A percentile compares a stretch with the other conserved stretches of the same genome.
These are phyloP conservation scores for Fusarium albosuccineum DNA, from an alignment of 2,329 filamentous ascomycete species.

Conservation along the genomic window DNA sequence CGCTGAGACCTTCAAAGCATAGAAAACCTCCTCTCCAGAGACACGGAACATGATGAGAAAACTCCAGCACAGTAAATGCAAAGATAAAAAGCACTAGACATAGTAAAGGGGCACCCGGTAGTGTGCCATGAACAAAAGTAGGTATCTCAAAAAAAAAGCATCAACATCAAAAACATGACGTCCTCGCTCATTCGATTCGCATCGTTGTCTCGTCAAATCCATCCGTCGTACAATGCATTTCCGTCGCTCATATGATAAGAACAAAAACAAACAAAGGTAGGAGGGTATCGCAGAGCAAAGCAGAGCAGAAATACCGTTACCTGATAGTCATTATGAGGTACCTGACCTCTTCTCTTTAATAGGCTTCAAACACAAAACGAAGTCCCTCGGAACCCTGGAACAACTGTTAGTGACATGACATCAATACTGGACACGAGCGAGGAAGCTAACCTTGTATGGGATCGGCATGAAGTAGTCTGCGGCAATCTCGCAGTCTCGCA, in stretches of 20 bases:
- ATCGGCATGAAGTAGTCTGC: slow-evolving; percentile 56
- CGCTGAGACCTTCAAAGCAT: slow-evolving; percentile 5
- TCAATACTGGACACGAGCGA: neutral
- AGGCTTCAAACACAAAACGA: slow-evolving; percentile 51
- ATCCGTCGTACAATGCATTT: slow-evolving; percentile 32
- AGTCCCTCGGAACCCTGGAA: slow-evolving; percentile 51
- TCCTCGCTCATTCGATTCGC: slow-evolving; percentile 25
- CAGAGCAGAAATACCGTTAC: slow-evolving; percentile 24
- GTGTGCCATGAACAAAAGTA: slow-evolving; percentile 26
- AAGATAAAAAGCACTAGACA: slow-evolving; percentile 27
- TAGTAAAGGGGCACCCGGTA: slow-evolving; percentile 35
- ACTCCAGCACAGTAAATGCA: slow-evolving; percentile 6
- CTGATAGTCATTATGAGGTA: slow-evolving; percentile 26
- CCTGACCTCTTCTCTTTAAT: slow-evolving; percentile 21
- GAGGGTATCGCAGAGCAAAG: slow-evolving; percentile 26
- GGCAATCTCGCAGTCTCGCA: slow-evolving; percentile 53
- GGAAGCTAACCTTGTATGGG: slow-evolving; percentile 50
- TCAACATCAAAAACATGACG: slow-evolving; percentile 36
- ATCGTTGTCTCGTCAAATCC: slow-evolving; percentile 31
- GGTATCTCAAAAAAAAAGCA: slow-evolving; percentile 31
- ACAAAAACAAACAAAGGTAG: slow-evolving; percentile 11
- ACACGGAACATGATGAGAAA: slow-evolving; percentile 15
- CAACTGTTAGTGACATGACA: slow-evolving; percentile 17
- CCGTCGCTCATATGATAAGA: slow-evolving; percentile 22
- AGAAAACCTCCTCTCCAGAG: slow-evolving; percentile 18